Evolutionary conservation across 805 yeast species (phyloP), one percentile per base, ranked within the genome.

Genomic region (Aciculoconidium aculeatum): DNA sequence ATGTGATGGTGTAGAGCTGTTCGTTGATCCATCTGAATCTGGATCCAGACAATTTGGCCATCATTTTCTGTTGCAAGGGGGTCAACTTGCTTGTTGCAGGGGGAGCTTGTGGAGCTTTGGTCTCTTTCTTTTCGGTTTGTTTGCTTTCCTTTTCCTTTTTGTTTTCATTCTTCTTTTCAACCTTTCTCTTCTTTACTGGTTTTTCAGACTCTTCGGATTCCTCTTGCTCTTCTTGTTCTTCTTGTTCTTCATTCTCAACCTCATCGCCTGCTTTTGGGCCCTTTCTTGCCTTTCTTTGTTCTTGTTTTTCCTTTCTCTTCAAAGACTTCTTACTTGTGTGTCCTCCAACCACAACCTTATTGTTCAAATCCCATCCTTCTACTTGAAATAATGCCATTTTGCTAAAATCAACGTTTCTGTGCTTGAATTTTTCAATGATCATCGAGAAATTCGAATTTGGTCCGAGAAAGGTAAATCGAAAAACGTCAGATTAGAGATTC

Each of bases 1-100:
- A 88, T 1, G 78, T 59, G 20, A 78, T 79, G 1, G 97, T 92
- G 51, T 92, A 92, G n/a, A 92, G 64, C 51, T 90, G 94, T 57
- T 92, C 98, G 53, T 92, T 92, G 51, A 92, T 92, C 97, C 97
- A 92, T 54, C 99, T 71, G 61, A 92, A 92, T 44, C 98, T 67
- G 1, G 97, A 86, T 0, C 99, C 99, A 2, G 94, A 76, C 23
- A 92, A 70, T 53, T 92, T 92, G 25, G 84, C 86, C 78, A 86
- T 76, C 97, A 92, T 90, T 50, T 92, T 92, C 47, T 82, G 83
- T 57, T 92, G 99, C 39, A 88, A 59, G 11, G 95, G 94, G 0
- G 96, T 85, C 31, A 88, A 58, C 25, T 77, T 74, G 20, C 55
- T 47, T n/a, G 53, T 47, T n/a, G 28, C 33, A 24, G 31, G 34